Evolutionary conservation across 164 flowering plant species (phyloP).

Genomic region (Echeveria elegans): DNA sequence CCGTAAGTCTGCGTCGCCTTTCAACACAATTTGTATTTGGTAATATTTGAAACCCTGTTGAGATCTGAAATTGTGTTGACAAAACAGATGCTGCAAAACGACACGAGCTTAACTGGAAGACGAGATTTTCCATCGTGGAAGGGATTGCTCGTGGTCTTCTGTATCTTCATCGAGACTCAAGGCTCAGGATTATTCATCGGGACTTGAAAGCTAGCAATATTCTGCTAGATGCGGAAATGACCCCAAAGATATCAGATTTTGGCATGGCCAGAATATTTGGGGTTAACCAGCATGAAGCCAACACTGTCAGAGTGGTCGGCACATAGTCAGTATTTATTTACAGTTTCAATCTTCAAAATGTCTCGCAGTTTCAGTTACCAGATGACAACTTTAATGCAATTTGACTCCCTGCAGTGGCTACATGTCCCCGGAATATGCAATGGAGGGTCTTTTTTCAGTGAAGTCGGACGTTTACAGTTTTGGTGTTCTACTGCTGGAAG

Average conservation of each 20-base stretch:
- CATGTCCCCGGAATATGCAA: neutral
- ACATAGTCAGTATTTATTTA: neutral
- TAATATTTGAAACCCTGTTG: too few relatives aligned
- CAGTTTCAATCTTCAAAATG: too few relatives aligned
- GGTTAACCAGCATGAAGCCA: neutral
- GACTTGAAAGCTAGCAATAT: slow-evolving; percentile 1
- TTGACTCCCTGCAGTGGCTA: neutral
- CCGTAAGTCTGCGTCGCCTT: slow-evolving; percentile 15
- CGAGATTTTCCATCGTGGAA: neutral
- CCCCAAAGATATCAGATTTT: slow-evolving; percentile 2
- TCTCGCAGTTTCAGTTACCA: too few relatives aligned
- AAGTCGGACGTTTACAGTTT: neutral
- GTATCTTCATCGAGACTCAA: slow-evolving; percentile 3
- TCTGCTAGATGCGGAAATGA: neutral
- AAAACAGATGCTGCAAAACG: neutral
- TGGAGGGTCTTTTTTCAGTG: neutral
- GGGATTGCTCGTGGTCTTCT: slow-evolving; percentile 1
- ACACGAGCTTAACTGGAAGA: neutral
- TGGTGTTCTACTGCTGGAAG: neutral
- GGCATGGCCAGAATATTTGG: slow-evolving; percentile 9
- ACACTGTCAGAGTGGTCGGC: slow-evolving; percentile 1
- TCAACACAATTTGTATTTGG: neutral
- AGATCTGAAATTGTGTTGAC: too few relatives aligned
- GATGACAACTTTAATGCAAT: too few relatives aligned
- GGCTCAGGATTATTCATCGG: slow-evolving; percentile 1